Base-by-base conservation (phyloP, 306 rosid species). In the Quercus robur region DNA sequence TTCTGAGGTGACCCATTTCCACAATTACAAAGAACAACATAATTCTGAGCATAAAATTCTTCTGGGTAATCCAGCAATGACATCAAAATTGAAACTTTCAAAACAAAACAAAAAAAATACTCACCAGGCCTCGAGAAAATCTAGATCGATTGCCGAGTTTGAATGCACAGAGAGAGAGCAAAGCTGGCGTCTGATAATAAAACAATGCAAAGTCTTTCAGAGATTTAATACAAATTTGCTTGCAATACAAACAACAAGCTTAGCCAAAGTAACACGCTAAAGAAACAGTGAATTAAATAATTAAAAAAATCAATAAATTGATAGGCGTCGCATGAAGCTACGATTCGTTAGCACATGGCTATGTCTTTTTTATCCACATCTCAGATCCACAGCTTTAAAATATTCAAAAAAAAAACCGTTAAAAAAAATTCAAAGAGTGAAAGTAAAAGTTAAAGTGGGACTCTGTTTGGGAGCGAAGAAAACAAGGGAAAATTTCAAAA, bases 171-270 rank as follows among this genome's bases (percentile, higher is more conserved):
- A 85, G 17, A 49, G 17, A 49, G 54, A 49, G 17, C 81, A 86
- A 88, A 77, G 70, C 84, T 75, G 89, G 88, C 85, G 75, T 84
- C 95, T 89, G 92, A 56, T 82, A 84, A 74, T 72, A 78, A 83
- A 59, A 79, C 63, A 14, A 68, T 33, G 76, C 66, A 18, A 64
- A 64, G 82, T 83, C 11, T 41, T 7, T 41, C 77, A 83, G 80
- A 83, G 79, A 54, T 75, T 61, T 33, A 76, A 21, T 52, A 82
- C 26, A 82, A 62, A 75, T 11, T 11, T 20, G 75, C 68, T 63
- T 49, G 54, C 10, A 67, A 74, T 62, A 83, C 38, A 77, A 85
- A 52, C 77, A 88, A 77, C 90, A 81, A 71, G 89, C 66, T 38
- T 18, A 46, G 28, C 75, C 64, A 78, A 68, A 30, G 79, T 25